Percentiles rank a stretch among this genome's conserved stretches.
phyloP scores from a whole-genome alignment of 345 rosid species.

The Eucalyptus cloeziana region DNA sequence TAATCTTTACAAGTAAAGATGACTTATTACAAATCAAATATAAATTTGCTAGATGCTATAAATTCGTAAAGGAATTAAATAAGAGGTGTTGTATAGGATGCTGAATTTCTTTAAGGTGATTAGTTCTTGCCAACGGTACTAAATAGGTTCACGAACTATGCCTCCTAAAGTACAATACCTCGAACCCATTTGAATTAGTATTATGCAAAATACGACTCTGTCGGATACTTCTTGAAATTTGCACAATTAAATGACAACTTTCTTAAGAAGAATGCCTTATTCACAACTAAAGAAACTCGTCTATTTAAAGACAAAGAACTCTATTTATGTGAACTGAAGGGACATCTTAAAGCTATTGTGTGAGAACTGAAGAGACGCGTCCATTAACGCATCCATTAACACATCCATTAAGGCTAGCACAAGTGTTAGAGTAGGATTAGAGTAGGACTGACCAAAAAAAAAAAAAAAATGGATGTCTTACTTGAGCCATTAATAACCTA shows the following conservation, averaged over 20 bases:
- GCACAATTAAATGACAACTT: neutral
- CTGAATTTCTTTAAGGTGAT: rapidly evolving
- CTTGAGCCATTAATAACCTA: neutral
- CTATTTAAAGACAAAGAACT: neutral
- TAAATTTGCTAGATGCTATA: too few relatives aligned
- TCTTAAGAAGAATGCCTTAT: neutral
- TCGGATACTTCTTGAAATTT: rapidly evolving
- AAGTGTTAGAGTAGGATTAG: too few relatives aligned
- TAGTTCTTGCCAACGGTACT: rapidly evolving
- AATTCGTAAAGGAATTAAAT: neutral
- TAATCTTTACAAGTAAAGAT: neutral
- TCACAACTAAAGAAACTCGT: neutral
- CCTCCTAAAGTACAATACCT: neutral
- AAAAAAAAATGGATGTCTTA: neutral
- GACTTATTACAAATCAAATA: too few relatives aligned
- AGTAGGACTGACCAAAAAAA: too few relatives aligned
- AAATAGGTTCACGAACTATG: rapidly evolving
- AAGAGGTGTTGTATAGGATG: neutral
- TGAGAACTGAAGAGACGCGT: neutral
- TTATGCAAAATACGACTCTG: neutral
- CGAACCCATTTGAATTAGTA: neutral
- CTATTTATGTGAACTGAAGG: neutral
- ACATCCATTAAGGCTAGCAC: neutral
- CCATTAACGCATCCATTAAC: neutral
- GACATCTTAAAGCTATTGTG: rapidly evolving